Base-by-base conservation (phyloP, 768 basidiomycete species). In the Kockovaella imperatae region DNA sequence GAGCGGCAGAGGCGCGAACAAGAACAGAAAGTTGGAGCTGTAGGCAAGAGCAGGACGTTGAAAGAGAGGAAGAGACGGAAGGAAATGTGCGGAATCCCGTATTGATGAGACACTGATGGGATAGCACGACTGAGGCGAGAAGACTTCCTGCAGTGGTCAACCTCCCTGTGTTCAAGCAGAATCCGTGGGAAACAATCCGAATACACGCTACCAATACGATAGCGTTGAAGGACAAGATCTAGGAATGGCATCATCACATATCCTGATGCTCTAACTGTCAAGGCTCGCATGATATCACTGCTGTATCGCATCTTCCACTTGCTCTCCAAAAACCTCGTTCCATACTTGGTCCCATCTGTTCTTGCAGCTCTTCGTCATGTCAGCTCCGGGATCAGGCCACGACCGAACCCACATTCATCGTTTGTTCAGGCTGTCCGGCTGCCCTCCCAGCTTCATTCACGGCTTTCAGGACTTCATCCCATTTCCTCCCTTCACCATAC, bases 181-280 rank as follows among this genome's bases (percentile, higher is more conserved):
- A 67, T 42, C 69, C 69, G 0, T 70, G 67, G 59, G 69, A 62
- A 0, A 55, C 65, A 11, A 70, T 70, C 34, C 54, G 69, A 18
- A 46, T 62, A 32, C 67, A 70, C 38, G 69, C 62, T 1, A 53
- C 57, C 4, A 68, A 70, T 41, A 56, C 60, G 3, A 28, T 70
- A 13, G 54, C 53, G 11, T 43, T 51, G 29, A 54, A 51, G n/a
- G 40, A 49, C 10, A n/a, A n/a, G n/a, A n/a, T n/a, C n/a, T n/a
- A n/a, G n/a, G n/a, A n/a, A n/a, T n/a, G n/a, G n/a, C n/a, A n/a
- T n/a, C n/a, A n/a, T n/a, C n/a, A n/a, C n/a, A n/a, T n/a, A n/a
- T n/a, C n/a, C n/a, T n/a, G n/a, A n/a, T n/a, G n/a, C n/a, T n/a
- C n/a, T n/a, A n/a, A n/a, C n/a, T n/a, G n/a, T n/a, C n/a, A n/a